Evolutionary conservation across 1,284 basidiomycete genomes (phyloP), one percentile per base, ranked within the genome.

Genomic region (Acaromyces ingoldii): DNA sequence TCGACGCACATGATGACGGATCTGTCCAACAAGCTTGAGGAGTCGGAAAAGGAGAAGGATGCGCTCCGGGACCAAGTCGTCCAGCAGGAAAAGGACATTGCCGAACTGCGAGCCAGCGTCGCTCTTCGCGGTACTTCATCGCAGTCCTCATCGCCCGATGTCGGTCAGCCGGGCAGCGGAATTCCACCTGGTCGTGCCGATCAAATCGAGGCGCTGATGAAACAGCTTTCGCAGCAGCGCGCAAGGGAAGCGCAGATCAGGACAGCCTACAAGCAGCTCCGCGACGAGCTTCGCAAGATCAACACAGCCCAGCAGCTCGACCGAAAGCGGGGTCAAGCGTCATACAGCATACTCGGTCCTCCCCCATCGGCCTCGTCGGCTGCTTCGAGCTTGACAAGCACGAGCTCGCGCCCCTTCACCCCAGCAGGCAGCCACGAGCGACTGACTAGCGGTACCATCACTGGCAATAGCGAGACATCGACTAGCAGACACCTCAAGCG

Each of bases 261-360:
- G 7, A 58, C 46, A 11, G 67, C 67, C 0, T 70, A 70, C 58
- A 49, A 60, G 38, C 55, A 56, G 30, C 36, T 67, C 6, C 65
- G 66, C 17, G 66, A 68, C 30, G 66, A 70, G 41, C 50, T 69
- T 29, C 61, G 67, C 6, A 62, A 63, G 39, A 47, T 53, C 3
- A 64, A 65, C 34, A 39, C 26, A 13, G 47, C 33, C 5, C 26
- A 40, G 28, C 34, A 58, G 31, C 17, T 36, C 11, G 58, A 67
- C 21, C 58, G 63, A 1, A 49, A 60, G 4, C 45, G 63, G 31
- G 10, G 24, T 2, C 26, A 38, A 22, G 19, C 19, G 6, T n/a
- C 39, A 19, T 45, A n/a, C 22, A 50, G 44, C 43, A 31, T 19
- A 11, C 19, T 30, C 48, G 11, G 2, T 31, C 29, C 41, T n/a